Evolutionary conservation across 352 stramenopile species (phyloP).

Genomic region (Thraustochytrium sp.): DNA sequence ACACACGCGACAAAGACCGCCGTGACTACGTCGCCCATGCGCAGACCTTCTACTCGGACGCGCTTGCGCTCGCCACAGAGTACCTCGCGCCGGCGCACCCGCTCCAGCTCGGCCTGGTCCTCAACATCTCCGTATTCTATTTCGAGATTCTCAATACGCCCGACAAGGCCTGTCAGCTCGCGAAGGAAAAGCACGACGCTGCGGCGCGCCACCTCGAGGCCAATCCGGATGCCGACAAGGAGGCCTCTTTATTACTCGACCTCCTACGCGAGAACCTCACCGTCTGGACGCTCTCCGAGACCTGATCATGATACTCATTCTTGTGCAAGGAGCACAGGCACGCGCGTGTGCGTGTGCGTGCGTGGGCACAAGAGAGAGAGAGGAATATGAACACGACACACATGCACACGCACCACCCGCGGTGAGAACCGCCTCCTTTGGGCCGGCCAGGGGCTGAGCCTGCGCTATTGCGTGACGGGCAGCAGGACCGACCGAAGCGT

Average conservation of each 20-base stretch:
- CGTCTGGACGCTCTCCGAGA: slow-evolving; percentile 47
- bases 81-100: slow-evolving; percentile 48
- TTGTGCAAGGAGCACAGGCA: no score
- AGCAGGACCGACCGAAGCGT: no score
- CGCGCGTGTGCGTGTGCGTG: no score
- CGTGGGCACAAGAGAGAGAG: not conserved
- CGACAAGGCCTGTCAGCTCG: slow-evolving; percentile 47
- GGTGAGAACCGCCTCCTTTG: no score
- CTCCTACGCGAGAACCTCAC: slow-evolving; percentile 53
- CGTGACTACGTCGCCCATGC: not conserved
- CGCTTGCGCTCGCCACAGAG: slow-evolving; percentile 28
- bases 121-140: slow-evolving; percentile 54
- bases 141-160: slow-evolving; percentile 48
- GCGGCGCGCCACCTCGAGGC: slow-evolving; percentile 49
- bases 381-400: not conserved
- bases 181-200: slow-evolving; percentile 51
- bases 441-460: no score
- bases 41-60: slow-evolving; percentile 44
- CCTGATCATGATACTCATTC: not conserved
- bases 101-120: slow-evolving; percentile 50
- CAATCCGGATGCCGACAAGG: slow-evolving; percentile 28
- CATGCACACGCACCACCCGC: no score
- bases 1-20: not conserved
- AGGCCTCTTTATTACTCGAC: slow-evolving; percentile 52
- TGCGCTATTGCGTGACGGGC: no score